phyloP scores from a whole-genome alignment of 1,139 yeast species.

The Sugiyamaella novakii region DNA sequence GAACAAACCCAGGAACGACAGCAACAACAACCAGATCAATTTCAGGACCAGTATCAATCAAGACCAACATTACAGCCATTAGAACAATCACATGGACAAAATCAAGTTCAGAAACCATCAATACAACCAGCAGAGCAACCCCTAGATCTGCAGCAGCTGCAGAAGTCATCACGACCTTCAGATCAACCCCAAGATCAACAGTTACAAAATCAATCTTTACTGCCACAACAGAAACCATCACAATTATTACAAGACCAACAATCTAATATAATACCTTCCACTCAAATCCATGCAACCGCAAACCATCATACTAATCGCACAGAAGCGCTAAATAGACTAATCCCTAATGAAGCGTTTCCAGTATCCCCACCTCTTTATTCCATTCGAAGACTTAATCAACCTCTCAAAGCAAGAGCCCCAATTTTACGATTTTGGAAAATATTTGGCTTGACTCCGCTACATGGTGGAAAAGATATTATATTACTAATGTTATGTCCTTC shows the following conservation, averaged over 20 bases:
- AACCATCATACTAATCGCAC: slow-evolving; percentile 6
- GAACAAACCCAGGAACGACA: slow-evolving; percentile 2
- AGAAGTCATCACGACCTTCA: not conserved
- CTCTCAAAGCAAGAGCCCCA: slow-evolving; percentile 41
- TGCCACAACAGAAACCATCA: not conserved
- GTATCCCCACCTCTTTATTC: slow-evolving; percentile 37
- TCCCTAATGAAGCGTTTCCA: slow-evolving; percentile 26
- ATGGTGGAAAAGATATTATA: slow-evolving; percentile 38
- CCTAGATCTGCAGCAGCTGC: too few relatives aligned
- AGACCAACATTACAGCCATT: not conserved
- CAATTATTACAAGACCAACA: not conserved
- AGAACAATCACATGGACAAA: too few relatives aligned
- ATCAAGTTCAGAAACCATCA: too few relatives aligned
- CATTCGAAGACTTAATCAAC: slow-evolving; percentile 35
- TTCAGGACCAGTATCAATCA: not conserved
- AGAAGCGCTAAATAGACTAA: slow-evolving; percentile 17
- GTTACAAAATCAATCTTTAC: not conserved
- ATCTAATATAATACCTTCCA: not conserved
- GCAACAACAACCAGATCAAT: not conserved
- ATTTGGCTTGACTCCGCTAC: slow-evolving; percentile 43
- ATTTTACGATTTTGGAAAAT: slow-evolving; percentile 44
- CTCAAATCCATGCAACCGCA: not conserved
- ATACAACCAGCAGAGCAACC: too few relatives aligned
- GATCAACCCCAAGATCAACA: slow-evolving; percentile 6
- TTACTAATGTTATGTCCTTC: slow-evolving; percentile 39